Base-by-base conservation (phyloP, 1,139 yeast genomes). In the Candida glucosophila region DNA sequence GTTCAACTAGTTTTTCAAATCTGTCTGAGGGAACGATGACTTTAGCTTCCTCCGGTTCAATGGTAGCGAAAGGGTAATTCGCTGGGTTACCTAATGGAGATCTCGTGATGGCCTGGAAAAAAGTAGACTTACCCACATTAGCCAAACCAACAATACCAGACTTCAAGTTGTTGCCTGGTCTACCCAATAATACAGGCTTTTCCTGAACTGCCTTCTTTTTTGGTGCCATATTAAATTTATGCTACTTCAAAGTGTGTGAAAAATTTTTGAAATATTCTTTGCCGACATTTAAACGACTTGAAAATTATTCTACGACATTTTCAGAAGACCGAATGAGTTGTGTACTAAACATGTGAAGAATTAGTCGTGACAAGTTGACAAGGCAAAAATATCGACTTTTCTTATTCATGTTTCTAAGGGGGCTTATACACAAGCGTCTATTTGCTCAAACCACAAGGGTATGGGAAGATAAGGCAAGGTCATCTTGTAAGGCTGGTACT, bases 31-130 rank as follows among this genome's bases (percentile, higher is more conserved):
- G 98, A 31, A 90, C 98, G 48, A 81, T 78, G 34, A 88, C 95
- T 57, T 95, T 74, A 27, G 98, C 97, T 66, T 90, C 98, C 67
- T 90, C 98, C 26, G 98, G 98, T 45, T 90, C 98, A 58, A 90
- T 90, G 34, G 98, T 90, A 31, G 98, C 98, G 52, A 88, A 90
- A 19, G 98, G 98, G 55, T 88, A 90, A 59, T 90, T 90, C 37
- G 97, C 98, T 34, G 98, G 97, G 63, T 88, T 90, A 46, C 98
- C 98, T 46, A 90, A 71, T 30, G 94, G 93, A 50, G 86, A 86
- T 62, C 77, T 75, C 40, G 92, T 80, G 46, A 80, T 77, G 34
- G 90, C 90, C 57, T 80, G 90, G 72, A 79, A 79, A 55, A 79
- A 79, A 14, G 90, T 79, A 24, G 97, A 88, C 61, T 90, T 90